Base-by-base conservation (phyloP, 495 filamentous ascomycete species). In the Neurospora sp. region DNA sequence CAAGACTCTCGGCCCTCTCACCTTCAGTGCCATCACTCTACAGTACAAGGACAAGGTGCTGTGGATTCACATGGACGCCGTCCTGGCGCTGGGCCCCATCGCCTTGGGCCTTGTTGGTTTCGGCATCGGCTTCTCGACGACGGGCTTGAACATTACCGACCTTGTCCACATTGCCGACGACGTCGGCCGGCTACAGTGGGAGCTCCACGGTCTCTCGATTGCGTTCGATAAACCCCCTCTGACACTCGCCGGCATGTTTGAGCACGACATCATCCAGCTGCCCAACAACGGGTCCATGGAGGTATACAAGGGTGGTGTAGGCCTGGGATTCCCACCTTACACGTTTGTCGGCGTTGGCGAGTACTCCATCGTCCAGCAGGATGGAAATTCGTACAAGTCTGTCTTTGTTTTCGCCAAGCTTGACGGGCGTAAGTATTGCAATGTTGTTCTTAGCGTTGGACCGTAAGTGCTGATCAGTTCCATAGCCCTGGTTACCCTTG, bases 321-420 rank as follows among this genome's bases (percentile, higher is more conserved):
- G 76, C 27, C 69, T 85, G 39, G 74, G 79, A n/a, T 82, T 81
- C 48, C 70, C 70, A 12, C 77, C 82, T 0, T 86, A 79, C 68
- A 74, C 74, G 16, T 76, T 86, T 68, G n/a, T 80, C 44, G 85
- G 83, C 0, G 80, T 76, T 0, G 84, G 84, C 3, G 78, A 78
- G 70, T 86, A 84, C 68, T 69, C 39, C 39, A 40, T 40, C 39
- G 39, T 40, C 39, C 39, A 40, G 39, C 39, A 40, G 39, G 39
- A 40, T 40, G 69, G 17, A 9, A 48, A 70, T 17, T 40, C 20
- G 17, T 84, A 79, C 76, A 81, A 71, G n/a, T 78, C 80, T 2
- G 73, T 81, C 4, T 85, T 84, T 72, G 71, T 86, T 10, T 85
- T 83, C 73, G 80, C 74, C 6, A 74, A 72, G 16, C 76, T 87